A percentile compares a stretch with the other conserved stretches of the same genome.
phyloP scores from a whole-genome alignment of 129 eudicot genomes.

The Calendula officinalis region DNA sequence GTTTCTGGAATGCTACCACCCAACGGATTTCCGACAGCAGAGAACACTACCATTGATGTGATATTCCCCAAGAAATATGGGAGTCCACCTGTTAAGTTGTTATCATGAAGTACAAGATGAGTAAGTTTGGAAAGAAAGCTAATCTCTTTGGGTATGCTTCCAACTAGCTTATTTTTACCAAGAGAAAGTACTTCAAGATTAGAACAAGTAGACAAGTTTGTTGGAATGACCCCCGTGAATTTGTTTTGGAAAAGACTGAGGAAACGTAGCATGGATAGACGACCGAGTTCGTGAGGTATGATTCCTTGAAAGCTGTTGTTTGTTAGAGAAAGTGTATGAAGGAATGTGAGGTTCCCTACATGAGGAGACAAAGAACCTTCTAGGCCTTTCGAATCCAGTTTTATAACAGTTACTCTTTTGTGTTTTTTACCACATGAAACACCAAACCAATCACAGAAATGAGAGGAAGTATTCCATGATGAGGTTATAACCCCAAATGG shows the following conservation, averaged over 20 bases:
- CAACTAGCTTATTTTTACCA: background rate
- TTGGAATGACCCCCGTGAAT: background rate
- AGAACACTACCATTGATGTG: background rate
- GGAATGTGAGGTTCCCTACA: too few relatives aligned
- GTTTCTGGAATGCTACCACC: background rate
- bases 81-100: constrained; percentile 11
- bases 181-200: background rate
- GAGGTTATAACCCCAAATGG: too few relatives aligned
- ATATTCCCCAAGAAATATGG: constrained; percentile 11
- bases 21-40: background rate
- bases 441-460: too few relatives aligned
- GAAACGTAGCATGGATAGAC: background rate
- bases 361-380: too few relatives aligned
- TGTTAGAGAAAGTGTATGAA: too few relatives aligned
- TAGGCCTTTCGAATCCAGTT: too few relatives aligned
- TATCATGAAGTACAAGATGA: background rate
- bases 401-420: too few relatives aligned
- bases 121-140: constrained; percentile 3
- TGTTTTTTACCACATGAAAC: too few relatives aligned
- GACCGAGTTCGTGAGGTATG: background rate
- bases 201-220: background rate
- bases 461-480: too few relatives aligned
- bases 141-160: background rate
- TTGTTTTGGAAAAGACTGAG: background rate
- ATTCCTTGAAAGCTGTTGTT: too few relatives aligned